Base-by-base conservation (phyloP, 257 asterid species). In the Avicennia marina region DNA sequence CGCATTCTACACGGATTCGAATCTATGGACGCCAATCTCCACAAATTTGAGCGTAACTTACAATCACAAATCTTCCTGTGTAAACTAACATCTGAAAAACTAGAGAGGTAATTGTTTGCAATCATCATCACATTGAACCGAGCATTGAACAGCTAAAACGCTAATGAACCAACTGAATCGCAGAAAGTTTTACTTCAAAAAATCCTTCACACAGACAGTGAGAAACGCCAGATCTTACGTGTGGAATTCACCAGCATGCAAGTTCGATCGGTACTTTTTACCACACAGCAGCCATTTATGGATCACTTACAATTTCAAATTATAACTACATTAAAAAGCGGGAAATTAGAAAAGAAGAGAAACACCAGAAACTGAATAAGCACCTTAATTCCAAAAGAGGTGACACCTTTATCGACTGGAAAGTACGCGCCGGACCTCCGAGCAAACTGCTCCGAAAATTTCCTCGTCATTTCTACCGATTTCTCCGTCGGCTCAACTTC, bases 361-460 rank as follows among this genome's bases (percentile, higher is more conserved):
- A 48, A 13, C 13, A 41, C 32, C 0, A 26, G 13, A 0, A 36
- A 56, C 6, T 56, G 42, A 62, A 51, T 16, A 42, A 49, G 53
- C 73, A 89, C 94, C 95, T 85, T 85, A 71, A 88, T 88, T 53
- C 82, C 95, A 60, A 88, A 94, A 69, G 96, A 78, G 58, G 91
- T 78, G 43, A 93, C 99, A 7, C 95, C 76, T 73, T 93, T 93
- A 69, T 93, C 99, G 41, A 81, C 81, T 70, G 97, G 89, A 77
- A 93, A 93, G 67, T 80, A 93, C 1, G 97, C 86, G 53, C 64
- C 85, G 7, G 97, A 93, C 80, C 64, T 82, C 42, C 97, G 84
- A 4, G 97, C 97, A 72, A 89, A 93, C 86, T 87, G 99, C 82
- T 89, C 99, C 66, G 99, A 93, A 65, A 93, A 93, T 70, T 93